phyloP scores from a whole-genome alignment of 2,329 filamentous ascomycete species.

The Xylaria sp. region DNA sequence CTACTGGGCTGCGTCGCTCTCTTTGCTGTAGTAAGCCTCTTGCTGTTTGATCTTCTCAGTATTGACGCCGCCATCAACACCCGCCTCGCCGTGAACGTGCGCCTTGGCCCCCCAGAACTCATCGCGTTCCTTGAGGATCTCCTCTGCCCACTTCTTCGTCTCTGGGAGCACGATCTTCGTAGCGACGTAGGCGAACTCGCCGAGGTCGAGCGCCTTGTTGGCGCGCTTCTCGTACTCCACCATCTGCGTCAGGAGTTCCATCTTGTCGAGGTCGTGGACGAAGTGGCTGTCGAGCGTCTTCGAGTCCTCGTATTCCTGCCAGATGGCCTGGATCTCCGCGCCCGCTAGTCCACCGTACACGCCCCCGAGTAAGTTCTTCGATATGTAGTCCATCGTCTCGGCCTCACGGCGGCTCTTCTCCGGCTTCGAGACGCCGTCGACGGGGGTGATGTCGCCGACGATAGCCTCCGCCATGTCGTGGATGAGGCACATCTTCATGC shows the following conservation, averaged over 20 bases:
- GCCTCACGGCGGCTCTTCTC: conserved; percentile 92
- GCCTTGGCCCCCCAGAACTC: conserved; percentile 72
- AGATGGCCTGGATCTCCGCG: conserved; percentile 78
- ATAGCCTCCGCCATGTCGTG: conserved; percentile 98
- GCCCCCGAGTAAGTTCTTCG: conserved; percentile 75
- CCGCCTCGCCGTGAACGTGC: conserved; percentile 61
- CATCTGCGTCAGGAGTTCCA: conserved; percentile 95
- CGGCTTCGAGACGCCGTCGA: conserved; percentile 83
- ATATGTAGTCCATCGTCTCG: conserved; percentile 92
- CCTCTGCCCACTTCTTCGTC: conserved; percentile 81
- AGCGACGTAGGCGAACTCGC: conserved; percentile 87
- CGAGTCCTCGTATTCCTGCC: conserved; percentile 95
- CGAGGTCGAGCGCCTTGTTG: conserved; percentile 75
- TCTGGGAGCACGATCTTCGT: conserved; percentile 78
- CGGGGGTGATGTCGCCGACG: conserved; percentile 95
- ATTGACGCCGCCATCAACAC: conserved; percentile 55
- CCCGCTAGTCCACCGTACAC: conserved; percentile 78
- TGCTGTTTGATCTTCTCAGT: conserved; percentile 55
- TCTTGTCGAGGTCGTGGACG: conserved; percentile 97
- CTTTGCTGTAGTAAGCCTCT: conserved; percentile 61
- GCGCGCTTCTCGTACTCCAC: conserved; percentile 88
- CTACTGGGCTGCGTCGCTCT: conserved; percentile 29
- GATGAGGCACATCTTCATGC: conserved; percentile 93
- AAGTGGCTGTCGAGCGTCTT: conserved; percentile 86
- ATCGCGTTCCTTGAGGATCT: conserved; percentile 80